Evolutionary conservation across 2,329 filamentous ascomycete genomes (phyloP).

Genomic region (Calonectria ilicicola): DNA sequence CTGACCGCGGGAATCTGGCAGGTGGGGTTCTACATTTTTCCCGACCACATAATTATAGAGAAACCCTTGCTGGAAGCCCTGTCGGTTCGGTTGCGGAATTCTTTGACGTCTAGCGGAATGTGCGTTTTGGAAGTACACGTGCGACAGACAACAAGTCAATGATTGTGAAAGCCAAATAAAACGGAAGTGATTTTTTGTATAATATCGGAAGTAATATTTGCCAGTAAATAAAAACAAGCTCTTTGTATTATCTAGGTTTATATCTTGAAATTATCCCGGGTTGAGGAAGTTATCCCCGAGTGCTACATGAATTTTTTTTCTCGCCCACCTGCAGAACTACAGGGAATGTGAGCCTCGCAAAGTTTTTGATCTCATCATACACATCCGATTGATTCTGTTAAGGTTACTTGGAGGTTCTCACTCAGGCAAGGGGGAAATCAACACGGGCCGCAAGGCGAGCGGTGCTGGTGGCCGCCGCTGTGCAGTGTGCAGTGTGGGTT

Average conservation of each 20-base stretch:
- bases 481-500: neutral
- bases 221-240: no score
- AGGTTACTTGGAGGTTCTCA: neutral
- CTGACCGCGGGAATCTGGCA: neutral
- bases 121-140: no score
- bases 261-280: no score
- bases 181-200: no score
- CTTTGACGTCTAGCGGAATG: no score
- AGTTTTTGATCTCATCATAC: neutral
- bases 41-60: neutral
- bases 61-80: neutral
- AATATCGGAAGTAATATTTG: no score
- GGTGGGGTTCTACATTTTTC: neutral
- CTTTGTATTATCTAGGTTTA: no score
- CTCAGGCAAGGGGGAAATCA: neutral
- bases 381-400: neutral
- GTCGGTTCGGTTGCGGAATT: no score
- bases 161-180: no score
- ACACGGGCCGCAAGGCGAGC: neutral
- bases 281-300: neutral
- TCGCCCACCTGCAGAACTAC: neutral
- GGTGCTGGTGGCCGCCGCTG: neutral
- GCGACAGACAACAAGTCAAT: no score
- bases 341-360: neutral
- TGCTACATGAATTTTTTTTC: neutral